These are phyloP conservation scores for Nakazawaea wickerhamii DNA, from an alignment of 805 yeast genomes.

Conservation along the genomic window DNA sequence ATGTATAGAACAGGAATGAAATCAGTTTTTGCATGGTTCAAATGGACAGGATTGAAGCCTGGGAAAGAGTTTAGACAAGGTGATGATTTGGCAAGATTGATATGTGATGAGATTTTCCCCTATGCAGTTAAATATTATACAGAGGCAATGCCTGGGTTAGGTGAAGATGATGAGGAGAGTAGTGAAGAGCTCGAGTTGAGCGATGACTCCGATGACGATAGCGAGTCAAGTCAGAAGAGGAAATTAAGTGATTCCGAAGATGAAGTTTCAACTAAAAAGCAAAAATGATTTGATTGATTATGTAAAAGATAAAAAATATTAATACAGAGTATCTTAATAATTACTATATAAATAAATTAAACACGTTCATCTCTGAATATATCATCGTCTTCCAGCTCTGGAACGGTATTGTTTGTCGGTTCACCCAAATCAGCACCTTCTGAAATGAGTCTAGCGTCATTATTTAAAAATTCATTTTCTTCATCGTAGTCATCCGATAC, in stretches of 20 bases:
- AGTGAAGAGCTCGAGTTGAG: conserved; percentile 50
- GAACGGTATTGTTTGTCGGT: conserved; percentile 10
- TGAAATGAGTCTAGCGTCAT: conserved; percentile 5
- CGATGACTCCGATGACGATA: conserved; percentile 41
- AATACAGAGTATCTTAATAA: background rate
- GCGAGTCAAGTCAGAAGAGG: conserved; percentile 17
- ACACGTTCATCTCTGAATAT: background rate
- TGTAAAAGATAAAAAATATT: background rate
- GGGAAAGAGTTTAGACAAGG: conserved; percentile 78
- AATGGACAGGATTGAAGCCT: conserved; percentile 75
- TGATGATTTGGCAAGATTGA: conserved; percentile 65
- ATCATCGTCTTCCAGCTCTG: conserved; percentile 18
- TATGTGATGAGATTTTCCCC: conserved; percentile 79
- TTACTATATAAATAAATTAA: background rate
- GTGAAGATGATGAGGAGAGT: conserved; percentile 46
- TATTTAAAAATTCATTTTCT: conserved; percentile 18
- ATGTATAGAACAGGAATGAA: conserved; percentile 68
- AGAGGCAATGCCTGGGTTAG: conserved; percentile 59
- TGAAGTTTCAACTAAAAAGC: background rate
- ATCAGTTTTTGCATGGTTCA: conserved; percentile 83
- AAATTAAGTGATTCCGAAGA: background rate
- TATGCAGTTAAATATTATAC: conserved; percentile 80
- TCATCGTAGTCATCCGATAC: conserved; percentile 20
- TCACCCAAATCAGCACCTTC: background rate
- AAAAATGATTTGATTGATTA: no score